Evolutionary conservation across 2,329 filamentous ascomycete species (phyloP), one percentile per base, ranked within the genome.

Genomic region (Sarocladium kiliense): DNA sequence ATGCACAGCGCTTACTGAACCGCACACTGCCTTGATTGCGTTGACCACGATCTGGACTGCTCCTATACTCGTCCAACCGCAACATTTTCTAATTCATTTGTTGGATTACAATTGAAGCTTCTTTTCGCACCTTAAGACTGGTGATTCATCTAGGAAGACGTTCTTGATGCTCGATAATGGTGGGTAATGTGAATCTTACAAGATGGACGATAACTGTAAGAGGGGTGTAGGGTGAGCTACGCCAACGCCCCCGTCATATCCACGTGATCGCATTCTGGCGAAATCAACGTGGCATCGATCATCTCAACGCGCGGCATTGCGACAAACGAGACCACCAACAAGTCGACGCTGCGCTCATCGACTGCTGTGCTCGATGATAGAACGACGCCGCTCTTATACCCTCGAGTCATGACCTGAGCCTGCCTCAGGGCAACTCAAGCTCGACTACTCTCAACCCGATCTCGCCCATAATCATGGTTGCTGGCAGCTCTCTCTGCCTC

Each of bases 401-500:
- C 21, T 16, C 26, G 25, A 21, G 27, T 36, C 47, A 51, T 51
- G 47, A 34, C 10, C 18, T 51, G 47, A 51, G 26, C 26, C 47
- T 16, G 47, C 30, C 11, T 19, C 26, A 5, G 47, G 30, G 47
- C 47, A 51, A 9, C 18, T 16, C 18, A 10, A 51, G 47, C 47
- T 51, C 47, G 27, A 34, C n/a, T 36, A 9, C 27, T 16, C 34
- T 14, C 14, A n/a, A 4, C 27, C 14, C n/a, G 30, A 16, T 18
- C 44, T 27, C 47, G 21, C 25, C 41, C 55, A 3, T 27, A 18
- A 42, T 21, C 23, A 58, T 57, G 56, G 56, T 55, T 42, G 44
- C 42, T 3, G 25, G 55, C 37, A 44, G 42, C 27, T 54, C 34
- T 41, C 53, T 55, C 47, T 19, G 54, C 16, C 49, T 59, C 55